phyloP scores from a whole-genome alignment of 345 rosid species.

The Lepidium sativum region DNA sequence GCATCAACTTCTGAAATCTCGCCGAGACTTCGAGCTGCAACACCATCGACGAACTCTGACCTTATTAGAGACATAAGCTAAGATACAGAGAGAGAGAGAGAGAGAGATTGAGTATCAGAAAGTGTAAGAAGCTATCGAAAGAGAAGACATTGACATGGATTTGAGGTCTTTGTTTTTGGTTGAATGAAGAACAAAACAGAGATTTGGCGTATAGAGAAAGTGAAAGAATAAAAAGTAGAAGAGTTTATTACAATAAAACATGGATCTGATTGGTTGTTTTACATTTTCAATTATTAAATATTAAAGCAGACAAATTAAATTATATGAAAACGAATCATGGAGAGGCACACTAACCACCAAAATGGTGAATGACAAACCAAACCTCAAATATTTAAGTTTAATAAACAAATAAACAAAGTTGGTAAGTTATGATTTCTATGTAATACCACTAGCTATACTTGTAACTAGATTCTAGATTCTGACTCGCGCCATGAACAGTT shows the following conservation, averaged over 20 bases:
- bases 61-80: constrained; percentile 20
- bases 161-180: constrained; percentile 4
- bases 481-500: too few relatives aligned
- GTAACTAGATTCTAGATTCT: too few relatives aligned
- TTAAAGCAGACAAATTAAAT: not conserved
- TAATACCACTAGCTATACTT: not conserved
- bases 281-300: not conserved
- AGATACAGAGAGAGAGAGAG: not conserved
- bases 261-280: not conserved
- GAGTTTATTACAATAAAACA: not conserved
- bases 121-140: not conserved
- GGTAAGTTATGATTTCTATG: constrained; percentile 3
- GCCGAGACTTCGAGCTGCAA: constrained; percentile 45
- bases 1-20: constrained; percentile 52
- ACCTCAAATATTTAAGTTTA: not conserved
- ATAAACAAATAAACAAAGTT: not conserved
- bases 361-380: constrained; percentile 15
- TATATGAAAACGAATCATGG: not conserved
- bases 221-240: constrained; percentile 15
- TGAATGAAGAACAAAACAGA: constrained; percentile 18
- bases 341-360: constrained; percentile 6
- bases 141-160: constrained; percentile 14
- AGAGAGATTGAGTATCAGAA: not conserved
- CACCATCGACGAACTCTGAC: constrained; percentile 19
- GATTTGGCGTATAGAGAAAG: constrained; percentile 7